phyloP scores from a whole-genome alignment of 371 early-diverging fungal genomes.

The Lichtheimia hyalospora region DNA sequence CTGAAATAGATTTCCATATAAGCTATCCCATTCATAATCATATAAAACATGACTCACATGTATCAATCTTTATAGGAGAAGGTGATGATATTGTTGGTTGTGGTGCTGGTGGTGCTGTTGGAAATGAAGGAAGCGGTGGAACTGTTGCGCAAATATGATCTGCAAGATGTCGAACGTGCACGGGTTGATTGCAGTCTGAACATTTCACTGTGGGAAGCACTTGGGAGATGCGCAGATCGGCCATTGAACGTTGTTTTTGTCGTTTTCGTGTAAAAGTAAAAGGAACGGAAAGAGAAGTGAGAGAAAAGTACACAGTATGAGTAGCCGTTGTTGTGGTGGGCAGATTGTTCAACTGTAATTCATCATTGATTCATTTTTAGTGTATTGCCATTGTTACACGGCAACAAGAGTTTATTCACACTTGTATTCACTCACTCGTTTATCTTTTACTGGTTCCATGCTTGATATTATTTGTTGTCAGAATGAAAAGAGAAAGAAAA shows the following conservation, averaged over 20 bases:
- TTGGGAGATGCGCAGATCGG: conserved; percentile 12
- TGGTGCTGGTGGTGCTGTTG: neutral
- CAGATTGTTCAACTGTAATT: neutral
- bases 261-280: neutral
- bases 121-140: conserved; percentile 5
- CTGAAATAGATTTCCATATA: neutral
- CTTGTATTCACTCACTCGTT: neutral
- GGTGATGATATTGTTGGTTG: no score
- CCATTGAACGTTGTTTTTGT: neutral
- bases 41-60: no score
- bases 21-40: no score
- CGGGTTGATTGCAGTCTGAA: conserved; percentile 7
- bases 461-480: no score
- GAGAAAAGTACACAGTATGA: neutral
- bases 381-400: neutral
- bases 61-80: no score
- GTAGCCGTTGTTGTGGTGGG: no score
- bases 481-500: no score
- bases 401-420: neutral
- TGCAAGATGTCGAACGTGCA: conserved; percentile 13
- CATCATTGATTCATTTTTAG: neutral
- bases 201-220: conserved; percentile 16
- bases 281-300: neutral
- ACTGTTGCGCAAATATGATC: conserved; percentile 10
- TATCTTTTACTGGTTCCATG: no score